These are phyloP conservation scores for Epichloe bromicola DNA, from an alignment of 2,329 filamentous ascomycete genomes.

Conservation along the genomic window DNA sequence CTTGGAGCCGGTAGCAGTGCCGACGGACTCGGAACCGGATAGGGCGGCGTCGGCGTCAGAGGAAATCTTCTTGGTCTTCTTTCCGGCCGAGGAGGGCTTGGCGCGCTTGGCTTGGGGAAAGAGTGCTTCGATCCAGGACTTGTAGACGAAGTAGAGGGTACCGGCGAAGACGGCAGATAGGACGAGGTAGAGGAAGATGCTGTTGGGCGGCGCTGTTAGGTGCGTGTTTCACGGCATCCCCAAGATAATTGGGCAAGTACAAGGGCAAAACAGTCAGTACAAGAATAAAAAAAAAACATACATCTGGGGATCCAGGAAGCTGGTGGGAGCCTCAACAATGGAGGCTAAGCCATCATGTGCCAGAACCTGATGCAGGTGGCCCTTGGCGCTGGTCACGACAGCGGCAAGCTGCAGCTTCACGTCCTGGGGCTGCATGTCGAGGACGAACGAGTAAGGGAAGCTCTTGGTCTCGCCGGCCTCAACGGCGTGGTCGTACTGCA, in stretches of 20 bases:
- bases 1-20: slow-evolving; percentile 55
- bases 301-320: slow-evolving; percentile 93
- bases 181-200: slow-evolving; percentile 95
- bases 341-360: slow-evolving; percentile 73
- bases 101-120: slow-evolving; percentile 81
- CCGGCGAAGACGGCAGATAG: slow-evolving; percentile 66
- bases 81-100: slow-evolving; percentile 30
- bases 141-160: slow-evolving; percentile 92
- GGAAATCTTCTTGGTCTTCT: slow-evolving; percentile 51
- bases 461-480: slow-evolving; percentile 63
- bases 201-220: slow-evolving; percentile 21
- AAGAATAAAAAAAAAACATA: slow-evolving; percentile 32
- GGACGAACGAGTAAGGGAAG: slow-evolving; percentile 71
- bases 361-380: slow-evolving; percentile 60
- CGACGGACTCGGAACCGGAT: slow-evolving; percentile 57
- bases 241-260: too few species aligned
- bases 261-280: neutral
- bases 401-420: slow-evolving; percentile 65
- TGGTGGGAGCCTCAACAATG: slow-evolving; percentile 82
- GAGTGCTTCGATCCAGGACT: slow-evolving; percentile 90
- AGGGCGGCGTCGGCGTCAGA: slow-evolving; percentile 48
- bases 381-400: slow-evolving; percentile 54
- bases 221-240: neutral
- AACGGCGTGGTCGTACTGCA: slow-evolving; percentile 61
- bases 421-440: slow-evolving; percentile 88